These are phyloP conservation scores for Castanea crenata DNA, from an alignment of 306 rosid genomes.

Conservation along the genomic window DNA sequence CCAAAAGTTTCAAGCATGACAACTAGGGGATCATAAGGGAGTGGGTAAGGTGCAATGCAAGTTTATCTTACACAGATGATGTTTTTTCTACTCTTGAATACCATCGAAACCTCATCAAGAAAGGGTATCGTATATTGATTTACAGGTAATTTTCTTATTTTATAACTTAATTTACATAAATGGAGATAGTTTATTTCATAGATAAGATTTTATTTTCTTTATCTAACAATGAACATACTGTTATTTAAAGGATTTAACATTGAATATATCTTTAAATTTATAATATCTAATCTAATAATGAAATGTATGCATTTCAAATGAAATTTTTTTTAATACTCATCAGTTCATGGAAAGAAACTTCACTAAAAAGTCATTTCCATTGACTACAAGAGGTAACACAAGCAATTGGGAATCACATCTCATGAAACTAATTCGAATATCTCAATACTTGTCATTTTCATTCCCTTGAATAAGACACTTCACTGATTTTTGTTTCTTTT, in stretches of 20 bases:
- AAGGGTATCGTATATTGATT: slow-evolving; percentile 5
- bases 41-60: slow-evolving; percentile 31
- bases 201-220: no score
- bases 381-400: no score
- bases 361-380: no score
- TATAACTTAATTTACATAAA: neutral
- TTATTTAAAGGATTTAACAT: no score
- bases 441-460: neutral
- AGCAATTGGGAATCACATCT: no score
- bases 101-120: slow-evolving; percentile 9
- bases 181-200: neutral
- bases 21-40: slow-evolving; percentile 28
- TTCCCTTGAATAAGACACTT: neutral
- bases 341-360: no score
- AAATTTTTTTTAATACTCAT: no score
- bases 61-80: neutral
- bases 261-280: no score
- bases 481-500: neutral
- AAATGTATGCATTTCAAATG: no score
- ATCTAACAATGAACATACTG: no score
- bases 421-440: no score
- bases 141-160: slow-evolving; percentile 11
- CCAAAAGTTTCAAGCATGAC: neutral
- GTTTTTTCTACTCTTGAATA: neutral
- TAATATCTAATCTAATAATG: no score